Base-by-base conservation (phyloP, 352 stramenopile genomes). In the Globisporangium rhizosaccharum region DNA sequence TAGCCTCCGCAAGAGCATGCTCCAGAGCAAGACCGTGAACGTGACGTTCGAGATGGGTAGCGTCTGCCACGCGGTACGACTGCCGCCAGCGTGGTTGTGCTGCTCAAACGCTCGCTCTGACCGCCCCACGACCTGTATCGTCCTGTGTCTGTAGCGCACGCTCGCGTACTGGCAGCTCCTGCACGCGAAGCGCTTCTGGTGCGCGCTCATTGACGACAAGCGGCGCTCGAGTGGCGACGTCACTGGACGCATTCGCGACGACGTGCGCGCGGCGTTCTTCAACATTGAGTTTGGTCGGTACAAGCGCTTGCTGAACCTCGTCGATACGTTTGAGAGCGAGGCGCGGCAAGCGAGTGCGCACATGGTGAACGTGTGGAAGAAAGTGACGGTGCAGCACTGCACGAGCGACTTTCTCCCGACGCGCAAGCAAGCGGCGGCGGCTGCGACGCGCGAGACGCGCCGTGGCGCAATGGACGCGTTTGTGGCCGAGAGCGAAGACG, bases 111-210 rank as follows among this genome's bases (percentile, higher is more conserved):
- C 7, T 39, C 33, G 33, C 33, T 39, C 36, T 20, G 7, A 44
- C 33, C 47, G 23, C 28, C 3, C 51, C 25, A 14, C 58, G 14
- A 30, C 37, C 1, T 45, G 25, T 26, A 7, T 64, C 3, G 3
- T 51, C 65, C 11, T 49, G 59, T 18, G 51, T 20, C 25, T 62
- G 51, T 25, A 94, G 85, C 77, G 85, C 25, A 87, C 77, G 5
- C 61, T 92, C 33, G 72, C 70, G 3, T 94, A 85, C 59, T 94
- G 85, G 85, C 76, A 91, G 46, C 45, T 94, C 33, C 70, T 90
- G 8, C 85, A 94, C 36, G 79, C 85, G 33, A 94, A 94, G 56
- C 81, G 77, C 18, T 90, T 90, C 48, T 90, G 79, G 80, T 87
- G 77, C 9, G 73, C 74, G 17, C n/a, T 92, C 2, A 70, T 94